Evolutionary conservation across 2,329 filamentous ascomycete genomes (phyloP), one percentile per base, ranked within the genome.

Genomic region (Colletotrichum tabaci): DNA sequence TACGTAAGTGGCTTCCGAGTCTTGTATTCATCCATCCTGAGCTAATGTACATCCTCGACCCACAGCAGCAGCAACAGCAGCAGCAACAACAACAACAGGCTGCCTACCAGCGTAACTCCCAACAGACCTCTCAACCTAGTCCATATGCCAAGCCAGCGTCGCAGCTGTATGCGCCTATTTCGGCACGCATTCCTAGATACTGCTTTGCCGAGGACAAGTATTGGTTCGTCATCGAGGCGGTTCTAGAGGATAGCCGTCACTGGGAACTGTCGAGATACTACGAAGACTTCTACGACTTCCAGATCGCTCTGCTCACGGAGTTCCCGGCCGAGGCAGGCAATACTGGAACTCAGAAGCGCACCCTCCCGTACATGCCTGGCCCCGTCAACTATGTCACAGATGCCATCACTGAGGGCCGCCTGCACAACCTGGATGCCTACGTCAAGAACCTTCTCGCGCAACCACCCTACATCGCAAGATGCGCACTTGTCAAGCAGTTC

Each of bases 381-480:
- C 96, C 96, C 3, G 96, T 99, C 73, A 97, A 95, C 75, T 98
- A 97, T 82, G 96, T 98, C 67, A 99, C 96, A n/a, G 96, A 98
- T 79, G 94, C 94, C 46, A 98, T 99, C 77, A 98, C 95, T 21
- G 95, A 98, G 79, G 95, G 95, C 38, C 91, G 96, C 75, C 90
- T 96, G 71, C 94, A 96, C 80, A 98, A 97, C 79, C 85, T 99
- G 49, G 95, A 99, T 78, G 94, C 96, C 62, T 99, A 99, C 78
- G 94, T 99, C 76, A 97, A 97, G 83, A 96, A 96, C 77, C 87
- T 99, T 26, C 86, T 99, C 10, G 88, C 89, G 46, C 92, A 98
- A 81, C 94, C 94, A 3, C 85, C 89, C 0, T 94, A 98, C 79
- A 98, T 99, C 74, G 91, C 94, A 1, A 90, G 91, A 75, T 96